phyloP scores from a whole-genome alignment of 2,329 filamentous ascomycete species.

The Emericellopsis cladophorae region DNA sequence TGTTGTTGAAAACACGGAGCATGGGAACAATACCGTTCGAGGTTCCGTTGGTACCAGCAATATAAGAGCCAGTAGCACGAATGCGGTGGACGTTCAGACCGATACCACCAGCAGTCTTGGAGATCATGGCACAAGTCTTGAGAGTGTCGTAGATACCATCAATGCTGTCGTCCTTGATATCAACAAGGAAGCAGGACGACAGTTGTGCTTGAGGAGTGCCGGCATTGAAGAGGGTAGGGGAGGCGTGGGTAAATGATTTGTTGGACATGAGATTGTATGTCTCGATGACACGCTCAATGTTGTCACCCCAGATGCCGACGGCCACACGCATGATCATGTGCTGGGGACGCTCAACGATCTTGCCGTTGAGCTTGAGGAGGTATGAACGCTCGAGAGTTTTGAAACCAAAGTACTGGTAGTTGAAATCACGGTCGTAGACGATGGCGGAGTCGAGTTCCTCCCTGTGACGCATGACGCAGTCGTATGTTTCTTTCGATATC shows the following conservation, averaged over 20 bases:
- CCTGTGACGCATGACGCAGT: constrained; percentile 88
- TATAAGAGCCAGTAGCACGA: constrained; percentile 94
- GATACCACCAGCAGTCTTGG: constrained; percentile 97
- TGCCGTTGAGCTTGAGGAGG: constrained; percentile 85
- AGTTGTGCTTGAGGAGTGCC: constrained; percentile 90
- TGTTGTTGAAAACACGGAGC: constrained; percentile 99
- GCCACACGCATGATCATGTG: constrained; percentile 99
- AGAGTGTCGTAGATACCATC: constrained; percentile 98
- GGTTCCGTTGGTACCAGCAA: constrained; percentile 93
- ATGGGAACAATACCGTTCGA: constrained; percentile 97
- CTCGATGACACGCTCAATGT: constrained; percentile 90
- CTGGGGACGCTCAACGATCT: constrained; percentile 93
- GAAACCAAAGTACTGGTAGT: constrained; percentile 99
- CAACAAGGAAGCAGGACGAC: constrained; percentile 96
- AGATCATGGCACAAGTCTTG: constrained; percentile 99
- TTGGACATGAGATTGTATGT: constrained; percentile 99
- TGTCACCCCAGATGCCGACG: constrained; percentile 89
- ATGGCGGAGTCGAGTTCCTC: constrained; percentile 98
- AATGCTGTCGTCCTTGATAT: constrained; percentile 99
- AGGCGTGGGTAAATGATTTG: constrained; percentile 98
- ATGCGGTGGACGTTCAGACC: constrained; percentile 95
- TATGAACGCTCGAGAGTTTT: constrained; percentile 98
- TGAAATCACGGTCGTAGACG: constrained; percentile 98
- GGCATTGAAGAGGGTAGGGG: constrained; percentile 94
- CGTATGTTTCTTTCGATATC: constrained; percentile 86